Evolutionary conservation across 257 asterid genomes (phyloP), one percentile per base, ranked within the genome.

Genomic region (Solanum paucissectum): DNA sequence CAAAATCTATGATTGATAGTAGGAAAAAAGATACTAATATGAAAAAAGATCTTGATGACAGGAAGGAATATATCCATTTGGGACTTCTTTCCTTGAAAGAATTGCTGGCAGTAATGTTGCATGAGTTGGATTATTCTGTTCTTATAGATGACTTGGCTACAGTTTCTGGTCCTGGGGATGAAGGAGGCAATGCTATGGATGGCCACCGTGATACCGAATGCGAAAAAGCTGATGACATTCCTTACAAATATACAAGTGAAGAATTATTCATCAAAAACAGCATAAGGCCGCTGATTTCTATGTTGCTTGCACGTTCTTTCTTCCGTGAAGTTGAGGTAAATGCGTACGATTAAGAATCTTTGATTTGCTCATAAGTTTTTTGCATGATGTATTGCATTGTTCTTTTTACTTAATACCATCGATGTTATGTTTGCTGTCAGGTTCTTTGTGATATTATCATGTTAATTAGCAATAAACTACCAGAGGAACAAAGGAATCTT

Each of bases 311-410:
- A 66, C 37, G 64, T 75, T 92, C 98, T 89, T 92, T 93, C 90
- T 93, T 87, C 89, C 92, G 92, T 12, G 98, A 94, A 91, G 95
- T 93, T 89, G 98, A 95, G 98, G 98, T 94, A 93, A 88, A 86
- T 60, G 38, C 33, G 25, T 86, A 21, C 44, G 6, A 89, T 66
- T 83, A 11, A 40, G 38, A 13, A 29, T 49, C 42, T 46, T 81
- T 81, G 40, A 81, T 29, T 81, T 81, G 38, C 42, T 46, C 11
- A 18, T 58, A 29, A 81, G 10, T 9, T 49, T 71, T 49, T 29
- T 29, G 68, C 20, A 52, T 81, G 85, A 81, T 44, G 38, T 44
- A 29, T 66, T 20, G 44, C 8, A 5, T 21, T 16, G n/a, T 29
- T 73, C 72, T 7, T 85, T 72, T 40, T 46, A 16, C 40, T 16